phyloP scores from a whole-genome alignment of 2,329 filamentous ascomycete genomes.

The Sordariomycetes sp. region DNA sequence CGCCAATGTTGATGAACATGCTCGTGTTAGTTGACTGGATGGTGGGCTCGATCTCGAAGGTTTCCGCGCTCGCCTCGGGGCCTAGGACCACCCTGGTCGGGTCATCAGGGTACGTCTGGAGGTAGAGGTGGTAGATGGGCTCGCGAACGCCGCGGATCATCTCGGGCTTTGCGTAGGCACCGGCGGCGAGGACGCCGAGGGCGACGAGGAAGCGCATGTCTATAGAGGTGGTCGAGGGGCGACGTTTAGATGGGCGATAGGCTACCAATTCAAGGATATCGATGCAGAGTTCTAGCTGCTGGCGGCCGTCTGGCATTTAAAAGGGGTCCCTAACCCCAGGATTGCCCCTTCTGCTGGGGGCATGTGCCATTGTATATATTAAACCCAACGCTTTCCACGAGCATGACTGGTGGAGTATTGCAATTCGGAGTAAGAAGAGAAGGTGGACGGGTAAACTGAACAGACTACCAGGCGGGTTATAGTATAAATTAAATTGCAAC shows the following conservation, averaged over 20 bases:
- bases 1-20: slow-evolving; percentile 34
- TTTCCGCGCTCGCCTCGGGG: slow-evolving; percentile 35
- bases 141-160: slow-evolving; percentile 37
- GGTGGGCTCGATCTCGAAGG: slow-evolving; percentile 35
- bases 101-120: slow-evolving; percentile 33
- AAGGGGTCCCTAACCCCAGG: not conserved
- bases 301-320: not conserved
- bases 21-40: slow-evolving; percentile 38
- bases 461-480: not conserved
- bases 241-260: not conserved
- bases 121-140: slow-evolving; percentile 41
- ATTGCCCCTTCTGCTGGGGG: not conserved
- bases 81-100: slow-evolving; percentile 34
- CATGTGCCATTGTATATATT: not conserved
- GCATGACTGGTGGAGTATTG: not conserved
- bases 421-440: not conserved
- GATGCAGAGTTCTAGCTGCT: not conserved
- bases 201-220: slow-evolving; percentile 7
- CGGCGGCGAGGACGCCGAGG: slow-evolving; percentile 2
- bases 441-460: not conserved
- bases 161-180: slow-evolving; percentile 27
- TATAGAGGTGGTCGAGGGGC: not conserved
- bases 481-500: not conserved
- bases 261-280: not conserved
- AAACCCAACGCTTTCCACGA: not conserved